These are phyloP conservation scores for Scedosporium apiospermum DNA, from an alignment of 2,329 filamentous ascomycete genomes.

Conservation along the genomic window DNA sequence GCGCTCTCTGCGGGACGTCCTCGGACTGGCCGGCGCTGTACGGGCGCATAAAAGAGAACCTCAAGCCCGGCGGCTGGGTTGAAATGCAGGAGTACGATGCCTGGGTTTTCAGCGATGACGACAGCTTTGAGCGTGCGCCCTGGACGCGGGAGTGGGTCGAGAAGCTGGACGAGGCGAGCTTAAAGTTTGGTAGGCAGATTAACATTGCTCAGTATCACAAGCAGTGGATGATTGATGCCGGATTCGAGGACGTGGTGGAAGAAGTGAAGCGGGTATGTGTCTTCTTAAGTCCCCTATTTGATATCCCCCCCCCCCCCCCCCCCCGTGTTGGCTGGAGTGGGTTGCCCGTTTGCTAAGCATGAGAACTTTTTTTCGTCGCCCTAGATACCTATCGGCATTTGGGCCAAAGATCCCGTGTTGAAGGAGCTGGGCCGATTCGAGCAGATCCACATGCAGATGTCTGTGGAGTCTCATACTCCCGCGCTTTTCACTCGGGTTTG, in stretches of 20 bases:
- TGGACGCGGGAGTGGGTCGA: constrained; percentile 30
- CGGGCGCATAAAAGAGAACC: constrained; percentile 15
- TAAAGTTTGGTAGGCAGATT: constrained; percentile 26
- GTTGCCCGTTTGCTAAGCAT: constrained; percentile 17
- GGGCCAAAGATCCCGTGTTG: constrained; percentile 24
- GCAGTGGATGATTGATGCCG: constrained; percentile 27
- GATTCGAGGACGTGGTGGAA: constrained; percentile 25
- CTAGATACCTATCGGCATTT: constrained; percentile 27
- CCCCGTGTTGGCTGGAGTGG: constrained; percentile 18
- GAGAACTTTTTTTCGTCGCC: neutral
- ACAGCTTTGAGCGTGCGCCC: constrained; percentile 24
- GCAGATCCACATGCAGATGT: constrained; percentile 31
- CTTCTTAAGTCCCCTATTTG: neutral
- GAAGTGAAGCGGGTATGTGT: constrained; percentile 18
- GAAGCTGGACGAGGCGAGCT: constrained; percentile 25
- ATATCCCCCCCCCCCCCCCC: neutral
- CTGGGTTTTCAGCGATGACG: constrained; percentile 27
- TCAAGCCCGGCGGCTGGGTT: constrained; percentile 26
- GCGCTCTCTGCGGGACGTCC: constrained; percentile 16
- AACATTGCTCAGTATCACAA: constrained; percentile 26
- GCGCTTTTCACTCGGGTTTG: constrained; percentile 28
- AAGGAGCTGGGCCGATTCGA: constrained; percentile 27
- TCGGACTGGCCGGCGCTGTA: constrained; percentile 23
- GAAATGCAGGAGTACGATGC: constrained; percentile 30
- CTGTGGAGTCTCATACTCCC: constrained; percentile 29